A percentile compares a stretch with the other conserved stretches of the same genome.
Conservation (phyloP, 441 rosid genomes). For the Macaranga tanarius region DNA sequence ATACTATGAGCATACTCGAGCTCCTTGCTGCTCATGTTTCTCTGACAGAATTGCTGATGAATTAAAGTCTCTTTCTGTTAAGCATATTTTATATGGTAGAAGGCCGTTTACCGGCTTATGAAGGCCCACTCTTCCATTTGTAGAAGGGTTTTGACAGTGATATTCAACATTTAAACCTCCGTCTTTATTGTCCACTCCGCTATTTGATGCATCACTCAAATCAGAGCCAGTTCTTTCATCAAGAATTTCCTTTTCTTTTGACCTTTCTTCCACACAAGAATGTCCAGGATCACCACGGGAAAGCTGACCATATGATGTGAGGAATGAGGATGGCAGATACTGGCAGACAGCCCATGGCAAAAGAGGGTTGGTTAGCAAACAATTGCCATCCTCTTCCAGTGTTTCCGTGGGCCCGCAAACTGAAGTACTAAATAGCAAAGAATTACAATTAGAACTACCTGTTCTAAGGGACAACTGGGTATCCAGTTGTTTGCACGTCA, state of each 20-base stretch:
- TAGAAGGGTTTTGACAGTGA: background rate
- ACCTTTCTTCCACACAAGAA: slow-evolving; percentile 7
- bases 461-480: slow-evolving; percentile 39
- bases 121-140: slow-evolving; percentile 18
- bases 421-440: slow-evolving; percentile 9
- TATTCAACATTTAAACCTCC: slow-evolving; percentile 38
- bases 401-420: slow-evolving; percentile 12
- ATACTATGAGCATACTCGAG: slow-evolving; percentile 52
- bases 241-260: slow-evolving; percentile 26
- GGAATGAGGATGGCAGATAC: slow-evolving; percentile 9
- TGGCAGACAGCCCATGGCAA: slow-evolving; percentile 24
- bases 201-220: slow-evolving; percentile 37
- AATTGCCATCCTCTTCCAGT: slow-evolving; percentile 11
- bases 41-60: slow-evolving; percentile 34
- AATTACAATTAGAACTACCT: background rate
- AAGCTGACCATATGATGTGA: slow-evolving; percentile 20
- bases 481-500: slow-evolving; percentile 26
- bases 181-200: slow-evolving; percentile 35
- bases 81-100: slow-evolving; percentile 68
- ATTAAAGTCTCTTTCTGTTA: slow-evolving; percentile 45
- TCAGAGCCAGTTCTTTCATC: slow-evolving; percentile 41
- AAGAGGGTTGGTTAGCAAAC: slow-evolving; percentile 18
- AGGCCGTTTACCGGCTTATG: slow-evolving; percentile 36
- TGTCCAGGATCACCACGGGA: background rate
- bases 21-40: slow-evolving; percentile 42